A percentile compares a stretch with the other conserved stretches of the same genome.
Evolutionary conservation across 805 yeast genomes (phyloP).

Genomic region (Myxozyma neglecta): DNA sequence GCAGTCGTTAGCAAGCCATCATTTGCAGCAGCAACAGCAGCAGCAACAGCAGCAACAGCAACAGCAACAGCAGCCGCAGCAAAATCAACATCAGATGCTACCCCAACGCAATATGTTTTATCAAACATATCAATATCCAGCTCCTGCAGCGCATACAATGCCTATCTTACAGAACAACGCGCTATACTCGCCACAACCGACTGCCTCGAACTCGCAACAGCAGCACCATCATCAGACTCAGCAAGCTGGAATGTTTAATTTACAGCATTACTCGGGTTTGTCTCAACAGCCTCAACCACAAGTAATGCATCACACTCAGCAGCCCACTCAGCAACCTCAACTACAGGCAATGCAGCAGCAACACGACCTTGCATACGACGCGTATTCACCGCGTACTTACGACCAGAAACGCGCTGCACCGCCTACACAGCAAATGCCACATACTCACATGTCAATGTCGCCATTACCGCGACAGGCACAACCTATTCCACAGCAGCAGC

Average conservation of each 20-base stretch:
- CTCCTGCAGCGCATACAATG: constrained; percentile 1
- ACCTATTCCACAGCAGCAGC: neutral
- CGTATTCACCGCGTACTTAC: constrained; percentile 1
- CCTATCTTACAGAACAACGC: constrained; percentile 4
- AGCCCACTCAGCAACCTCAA: constrained; percentile 7
- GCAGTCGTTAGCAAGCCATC: neutral
- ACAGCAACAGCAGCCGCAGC: constrained; percentile 5
- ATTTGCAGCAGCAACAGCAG: constrained; percentile 2
- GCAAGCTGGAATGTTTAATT: neutral
- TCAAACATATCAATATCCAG: constrained; percentile 2
- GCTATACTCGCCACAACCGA: neutral
- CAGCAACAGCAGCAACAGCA: neutral
- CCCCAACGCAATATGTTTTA: constrained; percentile 4
- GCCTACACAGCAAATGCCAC: neutral
- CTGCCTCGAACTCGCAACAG: neutral
- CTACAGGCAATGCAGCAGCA: constrained; percentile 15
- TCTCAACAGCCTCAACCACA: constrained; percentile 8
- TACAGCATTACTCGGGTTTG: constrained; percentile 4
- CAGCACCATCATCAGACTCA: constrained; percentile 5
- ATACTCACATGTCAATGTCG: constrained; percentile 1
- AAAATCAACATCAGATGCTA: constrained; percentile 1
- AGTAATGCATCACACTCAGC: constrained; percentile 14
- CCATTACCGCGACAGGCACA: constrained; percentile 8
- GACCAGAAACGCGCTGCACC: constrained; percentile 3
- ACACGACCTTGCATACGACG: constrained; percentile 5